Percentiles rank a stretch among this genome's conserved stretches.
Evolutionary conservation across 2,329 filamentous ascomycete species (phyloP).

Genomic region (Coleophoma crateriformis): DNA sequence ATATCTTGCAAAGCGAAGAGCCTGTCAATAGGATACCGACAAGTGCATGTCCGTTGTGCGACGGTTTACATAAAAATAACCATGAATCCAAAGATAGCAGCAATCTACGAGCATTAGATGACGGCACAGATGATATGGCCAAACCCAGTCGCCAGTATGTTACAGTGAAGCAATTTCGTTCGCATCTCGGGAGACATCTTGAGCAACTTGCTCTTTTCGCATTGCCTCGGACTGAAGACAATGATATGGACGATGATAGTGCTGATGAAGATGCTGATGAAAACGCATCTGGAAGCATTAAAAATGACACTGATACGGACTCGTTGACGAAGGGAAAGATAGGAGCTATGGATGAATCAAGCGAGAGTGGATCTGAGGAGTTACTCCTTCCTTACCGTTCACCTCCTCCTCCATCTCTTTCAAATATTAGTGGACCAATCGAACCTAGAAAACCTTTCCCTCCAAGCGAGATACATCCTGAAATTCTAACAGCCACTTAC

Average conservation of each 20-base stretch:
- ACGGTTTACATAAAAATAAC: constrained; percentile 20
- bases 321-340: background rate
- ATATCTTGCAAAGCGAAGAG: constrained; percentile 18
- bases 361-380: no score
- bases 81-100: constrained; percentile 4
- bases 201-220: constrained; percentile 21
- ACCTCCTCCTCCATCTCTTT: no score
- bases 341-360: background rate
- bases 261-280: background rate
- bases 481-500: constrained; percentile 15
- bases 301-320: background rate
- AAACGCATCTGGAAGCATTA: background rate
- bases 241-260: constrained; percentile 2
- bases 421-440: no score
- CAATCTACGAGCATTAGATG: constrained; percentile 5
- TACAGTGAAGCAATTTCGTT: constrained; percentile 11
- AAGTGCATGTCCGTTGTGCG: constrained; percentile 23
- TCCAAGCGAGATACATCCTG: no score
- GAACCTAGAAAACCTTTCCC: no score
- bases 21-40: constrained; percentile 13
- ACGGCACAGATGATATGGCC: background rate
- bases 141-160: constrained; percentile 6
- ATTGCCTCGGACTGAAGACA: constrained; percentile 3
- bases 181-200: constrained; percentile 19
- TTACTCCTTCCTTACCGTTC: no score